Evolutionary conservation across 2,329 filamentous ascomycete species (phyloP).

Genomic region (Penicillium sp.): DNA sequence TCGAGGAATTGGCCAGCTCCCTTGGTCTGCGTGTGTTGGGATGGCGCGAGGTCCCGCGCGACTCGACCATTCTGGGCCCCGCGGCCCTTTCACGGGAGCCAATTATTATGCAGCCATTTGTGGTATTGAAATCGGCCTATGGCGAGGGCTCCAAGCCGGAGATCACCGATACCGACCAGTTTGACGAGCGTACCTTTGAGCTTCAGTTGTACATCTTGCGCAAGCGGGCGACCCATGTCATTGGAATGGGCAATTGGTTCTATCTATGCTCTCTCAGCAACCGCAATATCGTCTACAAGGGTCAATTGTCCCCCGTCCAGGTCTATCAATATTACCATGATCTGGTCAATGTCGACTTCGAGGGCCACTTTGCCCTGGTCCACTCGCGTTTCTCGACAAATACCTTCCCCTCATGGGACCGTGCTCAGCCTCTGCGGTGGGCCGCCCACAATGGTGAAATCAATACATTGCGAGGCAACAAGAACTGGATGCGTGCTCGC

Average conservation of each 20-base stretch:
- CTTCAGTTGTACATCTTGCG: slow-evolving; percentile 88
- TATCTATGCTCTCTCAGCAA: slow-evolving; percentile 94
- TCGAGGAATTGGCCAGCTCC: slow-evolving; percentile 87
- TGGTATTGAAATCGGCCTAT: slow-evolving; percentile 80
- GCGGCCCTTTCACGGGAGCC: slow-evolving; percentile 92
- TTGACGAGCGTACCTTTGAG: slow-evolving; percentile 83
- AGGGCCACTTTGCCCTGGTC: slow-evolving; percentile 92
- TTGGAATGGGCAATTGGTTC: slow-evolving; percentile 97
- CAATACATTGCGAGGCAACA: slow-evolving; percentile 94
- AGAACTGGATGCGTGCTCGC: slow-evolving; percentile 98
- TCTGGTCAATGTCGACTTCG: slow-evolving; percentile 91
- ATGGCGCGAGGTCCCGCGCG: slow-evolving; percentile 91
- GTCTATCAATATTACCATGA: slow-evolving; percentile 99
- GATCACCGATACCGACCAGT: slow-evolving; percentile 68
- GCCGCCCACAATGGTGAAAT: slow-evolving; percentile 98
- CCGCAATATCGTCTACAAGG: slow-evolving; percentile 99
- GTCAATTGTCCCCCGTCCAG: slow-evolving; percentile 86
- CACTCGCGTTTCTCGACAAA: slow-evolving; percentile 98
- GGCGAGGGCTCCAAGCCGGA: slow-evolving; percentile 73
- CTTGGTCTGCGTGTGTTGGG: slow-evolving; percentile 85
- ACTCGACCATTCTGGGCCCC: slow-evolving; percentile 87
- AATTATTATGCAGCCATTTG: slow-evolving; percentile 89
- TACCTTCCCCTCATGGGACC: slow-evolving; percentile 97
- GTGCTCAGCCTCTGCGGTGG: slow-evolving; percentile 92
- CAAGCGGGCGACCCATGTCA: slow-evolving; percentile 90